Evolutionary conservation across 805 yeast genomes (phyloP), one percentile per base, ranked within the genome.

Genomic region (Barnettozyma sucrosica): DNA sequence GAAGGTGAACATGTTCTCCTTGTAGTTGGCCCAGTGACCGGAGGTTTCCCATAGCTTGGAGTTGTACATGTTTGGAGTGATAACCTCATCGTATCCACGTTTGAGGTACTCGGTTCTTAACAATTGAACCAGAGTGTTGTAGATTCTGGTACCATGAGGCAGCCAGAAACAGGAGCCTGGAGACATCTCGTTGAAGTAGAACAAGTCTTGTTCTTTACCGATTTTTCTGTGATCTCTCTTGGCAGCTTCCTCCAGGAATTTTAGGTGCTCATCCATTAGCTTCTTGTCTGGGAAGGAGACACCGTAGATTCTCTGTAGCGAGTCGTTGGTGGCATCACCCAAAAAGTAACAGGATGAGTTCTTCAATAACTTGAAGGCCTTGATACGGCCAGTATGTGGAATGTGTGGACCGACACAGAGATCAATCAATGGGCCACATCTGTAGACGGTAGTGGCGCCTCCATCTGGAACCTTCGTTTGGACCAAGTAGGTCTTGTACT

Each of bases 131-230:
- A 93, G 75, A 50, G 88, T 80, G 70, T 88, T 88, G 78, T 93
- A 93, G 65, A 93, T 93, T 73, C 98, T 85, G 43, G 99, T 83
- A 70, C 99, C 99, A 64, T 92, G 99, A 44, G 99, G 99, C 61
- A 93, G 78, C 98, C 98, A 93, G 81, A 93, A 93, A 51, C 96
- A 90, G 36, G 95, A 82, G 56, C 99, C 99, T 47, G 99, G 99
- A 18, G 97, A 87, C 85, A 92, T 72, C 70, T 93, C 99, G 69
- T 93, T 81, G 80, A 93, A 93, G 70, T 84, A 80, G 72, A 90
- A 93, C 63, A 93, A 77, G 65, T 93, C 98, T 72, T 93, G 99
- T 62, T 93, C 98, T 62, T 74, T 85, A 67, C 99, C 99, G 56
- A 93, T 84, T 70, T 83, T 90, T 71, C 99, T 81, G 71, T 93